Percentiles rank a stretch among this genome's conserved stretches.
Conservation (phyloP, 2,329 filamentous ascomycete genomes). For the Aspergillus vadensis region DNA sequence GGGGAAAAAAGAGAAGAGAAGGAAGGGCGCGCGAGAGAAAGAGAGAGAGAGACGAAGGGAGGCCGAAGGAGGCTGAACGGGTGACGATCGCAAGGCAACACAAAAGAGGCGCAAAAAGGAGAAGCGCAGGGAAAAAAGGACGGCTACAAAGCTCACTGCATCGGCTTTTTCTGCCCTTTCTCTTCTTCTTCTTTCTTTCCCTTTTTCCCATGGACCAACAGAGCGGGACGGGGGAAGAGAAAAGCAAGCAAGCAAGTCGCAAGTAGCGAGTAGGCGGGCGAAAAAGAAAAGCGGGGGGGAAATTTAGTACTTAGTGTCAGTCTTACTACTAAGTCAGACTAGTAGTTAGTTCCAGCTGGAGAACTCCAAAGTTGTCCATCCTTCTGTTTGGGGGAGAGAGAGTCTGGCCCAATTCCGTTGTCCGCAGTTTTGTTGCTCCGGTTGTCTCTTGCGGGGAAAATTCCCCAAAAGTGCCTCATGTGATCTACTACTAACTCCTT, state of each 20-base stretch:
- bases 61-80: slow-evolving; percentile 3
- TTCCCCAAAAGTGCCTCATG: too few relatives aligned
- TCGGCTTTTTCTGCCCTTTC: background rate
- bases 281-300: slow-evolving; percentile 5
- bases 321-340: background rate
- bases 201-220: background rate
- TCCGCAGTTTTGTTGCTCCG: too few relatives aligned
- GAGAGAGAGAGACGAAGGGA: background rate
- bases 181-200: background rate
- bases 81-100: background rate
- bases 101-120: slow-evolving; percentile 5
- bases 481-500: too few relatives aligned
- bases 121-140: background rate
- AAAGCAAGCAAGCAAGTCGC: background rate
- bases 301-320: background rate
- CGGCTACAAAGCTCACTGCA: background rate
- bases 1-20: slow-evolving; percentile 10
- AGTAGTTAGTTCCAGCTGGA: background rate
- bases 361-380: background rate
- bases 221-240: background rate
- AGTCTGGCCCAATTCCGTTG: too few relatives aligned
- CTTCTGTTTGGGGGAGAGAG: too few relatives aligned
- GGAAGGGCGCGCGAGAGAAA: background rate
- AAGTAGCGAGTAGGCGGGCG: background rate
- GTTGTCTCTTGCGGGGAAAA: too few relatives aligned